A percentile compares a stretch with the other conserved stretches of the same genome.
phyloP scores from a whole-genome alignment of 177 flowering plant genomes.

The Telopea speciosissima region DNA sequence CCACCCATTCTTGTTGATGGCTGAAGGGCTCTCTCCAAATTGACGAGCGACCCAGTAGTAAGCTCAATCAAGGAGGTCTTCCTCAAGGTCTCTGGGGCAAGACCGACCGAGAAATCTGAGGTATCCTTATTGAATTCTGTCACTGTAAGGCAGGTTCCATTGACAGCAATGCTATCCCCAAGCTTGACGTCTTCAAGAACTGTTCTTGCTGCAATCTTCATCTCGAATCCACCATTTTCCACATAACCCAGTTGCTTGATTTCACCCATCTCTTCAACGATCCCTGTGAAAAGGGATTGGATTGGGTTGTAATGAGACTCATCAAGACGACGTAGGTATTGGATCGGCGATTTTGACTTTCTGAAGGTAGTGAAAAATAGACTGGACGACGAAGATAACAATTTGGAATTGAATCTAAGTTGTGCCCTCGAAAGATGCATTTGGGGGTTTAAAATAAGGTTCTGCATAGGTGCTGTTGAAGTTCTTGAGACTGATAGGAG shows the following conservation, averaged over 20 bases:
- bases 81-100: constrained; percentile 81
- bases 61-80: constrained; percentile 70
- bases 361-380: constrained; percentile 18
- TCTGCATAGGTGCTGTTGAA: constrained; percentile 6
- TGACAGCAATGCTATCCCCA: constrained; percentile 90
- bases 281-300: constrained; percentile 74
- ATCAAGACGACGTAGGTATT: neutral
- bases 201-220: constrained; percentile 52
- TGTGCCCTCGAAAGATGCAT: constrained; percentile 9
- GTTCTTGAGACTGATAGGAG: constrained; percentile 11
- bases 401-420: constrained; percentile 18
- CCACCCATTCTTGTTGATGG: constrained; percentile 80
- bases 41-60: constrained; percentile 52
- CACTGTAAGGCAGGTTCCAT: constrained; percentile 91
- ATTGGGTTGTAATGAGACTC: constrained; percentile 11
- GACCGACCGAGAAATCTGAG: constrained; percentile 58
- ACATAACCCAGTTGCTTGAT: constrained; percentile 50
- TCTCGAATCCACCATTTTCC: constrained; percentile 50
- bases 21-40: constrained; percentile 52
- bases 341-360: constrained; percentile 12
- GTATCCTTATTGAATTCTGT: constrained; percentile 41
- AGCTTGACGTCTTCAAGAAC: constrained; percentile 64
- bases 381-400: constrained; percentile 18
- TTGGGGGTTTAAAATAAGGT: constrained; percentile 12
- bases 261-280: constrained; percentile 89